These are phyloP conservation scores for Agrostemma githago DNA, from an alignment of 148 eudicot species.

Conservation along the genomic window DNA sequence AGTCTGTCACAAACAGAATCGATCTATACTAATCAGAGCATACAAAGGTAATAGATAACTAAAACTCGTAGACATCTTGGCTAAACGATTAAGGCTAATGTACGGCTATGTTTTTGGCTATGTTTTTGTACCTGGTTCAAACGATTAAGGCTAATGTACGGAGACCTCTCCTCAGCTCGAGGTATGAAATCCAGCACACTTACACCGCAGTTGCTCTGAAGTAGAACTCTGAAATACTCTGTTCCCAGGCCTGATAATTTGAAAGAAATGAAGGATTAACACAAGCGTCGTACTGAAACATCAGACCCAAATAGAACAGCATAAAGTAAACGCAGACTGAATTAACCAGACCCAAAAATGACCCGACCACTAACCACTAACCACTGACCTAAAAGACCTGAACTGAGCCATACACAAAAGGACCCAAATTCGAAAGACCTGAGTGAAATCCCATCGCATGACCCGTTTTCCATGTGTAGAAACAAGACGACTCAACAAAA, in stretches of 20 bases:
- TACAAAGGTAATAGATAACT: neutral
- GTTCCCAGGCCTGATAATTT: conserved; percentile 67
- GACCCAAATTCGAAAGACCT: neutral
- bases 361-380: too few relatives aligned
- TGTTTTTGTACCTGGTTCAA: conserved; percentile 74
- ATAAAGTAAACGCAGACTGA: too few relatives aligned
- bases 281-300: conserved; percentile 6
- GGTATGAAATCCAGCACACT: conserved; percentile 91
- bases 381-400: too few relatives aligned
- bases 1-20: conserved; percentile 55
- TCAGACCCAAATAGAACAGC: neutral
- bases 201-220: conserved; percentile 98
- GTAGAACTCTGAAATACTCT: conserved; percentile 84
- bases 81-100: conserved; percentile 59
- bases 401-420: too few relatives aligned
- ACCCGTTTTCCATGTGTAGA: neutral
- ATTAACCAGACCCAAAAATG: too few relatives aligned
- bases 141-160: conserved; percentile 74
- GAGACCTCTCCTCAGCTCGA: conserved; percentile 51
- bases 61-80: neutral
- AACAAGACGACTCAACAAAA: neutral
- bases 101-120: conserved; percentile 22
- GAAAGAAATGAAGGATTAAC: conserved; percentile 14
- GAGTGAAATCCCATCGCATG: neutral
- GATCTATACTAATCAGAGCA: conserved; percentile 2